Evolutionary conservation across 2,329 filamentous ascomycete species (phyloP), one percentile per base, ranked within the genome.

Genomic region (Dactylellina drechsleri): DNA sequence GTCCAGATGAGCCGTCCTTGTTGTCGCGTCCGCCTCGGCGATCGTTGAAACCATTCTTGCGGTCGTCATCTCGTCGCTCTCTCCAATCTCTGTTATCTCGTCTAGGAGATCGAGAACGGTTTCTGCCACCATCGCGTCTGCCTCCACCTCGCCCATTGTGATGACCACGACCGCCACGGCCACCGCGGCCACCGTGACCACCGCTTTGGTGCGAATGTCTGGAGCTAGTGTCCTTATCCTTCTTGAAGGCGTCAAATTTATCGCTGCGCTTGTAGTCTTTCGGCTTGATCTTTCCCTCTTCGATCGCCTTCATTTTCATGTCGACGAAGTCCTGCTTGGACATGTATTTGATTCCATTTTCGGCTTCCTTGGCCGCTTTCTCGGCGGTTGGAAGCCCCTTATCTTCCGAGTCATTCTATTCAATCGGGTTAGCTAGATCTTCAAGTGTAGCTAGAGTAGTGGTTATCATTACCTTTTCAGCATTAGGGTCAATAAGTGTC

Each of bases 311-410:
- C 68, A 85, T 86, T 85, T 94, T 94, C 82, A 90, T 88, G n/a
- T 90, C 86, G 78, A 91, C 90, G 82, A 99, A 99, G 16, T 88
- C 91, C 80, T 88, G 87, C 89, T 99, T 99, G 83, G 88, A 89
- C 88, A 92, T 93, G 84, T 77, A 79, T 36, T 77, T 36, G 5
- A 79, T 23, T 13, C 72, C 72, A 45, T 57, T 23, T 10, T 67
- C 52, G 18, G 65, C 65, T 47, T 76, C 72, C 1, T 59, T 64
- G 13, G 60, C 45, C 8, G 72, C 72, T 49, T 76, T 61, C 4
- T 76, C 72, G 13, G 64, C 53, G 15, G 72, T 76, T 13, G 70
- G 52, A n/a, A 62, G 57, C 12, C 61, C 49, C 4, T 74, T 57
- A 31, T 70, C 70, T 3, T 65, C 71, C 15, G 64, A 15, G 18